Percentiles rank a stretch among this genome's conserved stretches.
Conservation (phyloP, 371 early-diverging fungal species). For the Amoeboradix gromovi region DNA sequence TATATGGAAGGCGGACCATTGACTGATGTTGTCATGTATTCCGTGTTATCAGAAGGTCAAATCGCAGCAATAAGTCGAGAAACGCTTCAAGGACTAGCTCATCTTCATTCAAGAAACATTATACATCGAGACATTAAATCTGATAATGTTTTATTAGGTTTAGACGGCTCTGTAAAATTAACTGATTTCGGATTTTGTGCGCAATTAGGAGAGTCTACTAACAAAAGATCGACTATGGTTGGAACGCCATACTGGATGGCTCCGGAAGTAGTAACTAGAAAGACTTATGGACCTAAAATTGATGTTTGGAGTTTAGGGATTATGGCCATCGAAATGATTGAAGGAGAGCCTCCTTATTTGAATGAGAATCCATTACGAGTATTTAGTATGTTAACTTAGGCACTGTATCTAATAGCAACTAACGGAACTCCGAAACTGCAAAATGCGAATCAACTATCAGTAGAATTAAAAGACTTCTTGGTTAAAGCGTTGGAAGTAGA, state of each 20-base stretch:
- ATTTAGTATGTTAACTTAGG: too few species aligned
- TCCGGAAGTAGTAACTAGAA: slow-evolving; percentile 66
- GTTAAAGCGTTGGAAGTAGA: slow-evolving; percentile 66
- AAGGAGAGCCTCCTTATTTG: slow-evolving; percentile 9
- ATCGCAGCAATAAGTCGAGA: slow-evolving; percentile 68
- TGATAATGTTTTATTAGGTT: slow-evolving; percentile 63
- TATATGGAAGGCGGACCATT: slow-evolving; percentile 92
- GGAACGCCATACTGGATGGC: slow-evolving; percentile 72
- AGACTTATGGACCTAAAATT: slow-evolving; percentile 58
- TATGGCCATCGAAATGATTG: slow-evolving; percentile 12
- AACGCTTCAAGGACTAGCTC: slow-evolving; percentile 34
- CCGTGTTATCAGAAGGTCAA: slow-evolving; percentile 56
- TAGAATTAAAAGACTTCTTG: slow-evolving; percentile 56
- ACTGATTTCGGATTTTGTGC: slow-evolving; percentile 90
- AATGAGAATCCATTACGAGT: slow-evolving; percentile 10
- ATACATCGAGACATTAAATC: slow-evolving; percentile 92
- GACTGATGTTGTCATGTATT: slow-evolving; percentile 77
- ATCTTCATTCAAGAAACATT: slow-evolving; percentile 63
- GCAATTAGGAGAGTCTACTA: slow-evolving; percentile 45
- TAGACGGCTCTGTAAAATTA: slow-evolving; percentile 68
- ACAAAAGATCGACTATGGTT: slow-evolving; percentile 78
- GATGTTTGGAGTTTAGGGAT: slow-evolving; percentile 57
- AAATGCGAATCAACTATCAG: slow-evolving; percentile 44
- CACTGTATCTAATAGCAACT: slow-evolving; percentile 3
- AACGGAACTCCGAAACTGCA: slow-evolving; percentile 51